Evolutionary conservation across 1,284 basidiomycete genomes (phyloP).

Genomic region (Fomitiporia mediterranea): DNA sequence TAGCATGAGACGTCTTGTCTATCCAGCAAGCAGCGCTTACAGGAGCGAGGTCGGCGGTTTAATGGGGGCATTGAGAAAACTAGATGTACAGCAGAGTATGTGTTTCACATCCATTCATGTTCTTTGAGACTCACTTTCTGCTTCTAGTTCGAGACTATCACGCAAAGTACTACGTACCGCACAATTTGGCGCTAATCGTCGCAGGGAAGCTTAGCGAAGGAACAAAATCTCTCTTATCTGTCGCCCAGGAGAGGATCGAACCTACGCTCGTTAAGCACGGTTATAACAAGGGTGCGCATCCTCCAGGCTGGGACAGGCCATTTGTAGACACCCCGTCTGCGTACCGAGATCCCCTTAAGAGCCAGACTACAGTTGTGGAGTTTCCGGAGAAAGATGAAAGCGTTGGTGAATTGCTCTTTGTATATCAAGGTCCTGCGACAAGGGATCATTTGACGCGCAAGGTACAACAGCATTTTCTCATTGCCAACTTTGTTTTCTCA

Average conservation of each 20-base stretch:
- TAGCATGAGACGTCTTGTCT: constrained; percentile 79
- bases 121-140: too few species aligned
- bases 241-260: constrained; percentile 80
- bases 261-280: constrained; percentile 73
- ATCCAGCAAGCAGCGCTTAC: constrained; percentile 84
- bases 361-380: constrained; percentile 67
- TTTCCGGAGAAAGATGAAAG: constrained; percentile 99
- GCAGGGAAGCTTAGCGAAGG: constrained; percentile 74
- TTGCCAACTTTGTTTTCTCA: background rate
- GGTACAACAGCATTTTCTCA: constrained; percentile 33
- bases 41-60: constrained; percentile 96
- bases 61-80: constrained; percentile 84
- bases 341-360: constrained; percentile 50
- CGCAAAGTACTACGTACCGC: constrained; percentile 86
- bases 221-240: constrained; percentile 63
- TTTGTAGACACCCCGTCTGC: constrained; percentile 88
- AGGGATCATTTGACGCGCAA: constrained; percentile 75
- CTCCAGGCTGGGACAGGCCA: constrained; percentile 87
- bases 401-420: constrained; percentile 81
- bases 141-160: constrained; percentile 85
- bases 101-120: constrained; percentile 8
- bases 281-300: constrained; percentile 61
- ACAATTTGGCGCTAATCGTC: constrained; percentile 87
- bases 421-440: constrained; percentile 76
- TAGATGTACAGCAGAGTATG: constrained; percentile 89